Conservation (phyloP, 2,329 filamentous ascomycete genomes). For the Neonectria hederae region DNA sequence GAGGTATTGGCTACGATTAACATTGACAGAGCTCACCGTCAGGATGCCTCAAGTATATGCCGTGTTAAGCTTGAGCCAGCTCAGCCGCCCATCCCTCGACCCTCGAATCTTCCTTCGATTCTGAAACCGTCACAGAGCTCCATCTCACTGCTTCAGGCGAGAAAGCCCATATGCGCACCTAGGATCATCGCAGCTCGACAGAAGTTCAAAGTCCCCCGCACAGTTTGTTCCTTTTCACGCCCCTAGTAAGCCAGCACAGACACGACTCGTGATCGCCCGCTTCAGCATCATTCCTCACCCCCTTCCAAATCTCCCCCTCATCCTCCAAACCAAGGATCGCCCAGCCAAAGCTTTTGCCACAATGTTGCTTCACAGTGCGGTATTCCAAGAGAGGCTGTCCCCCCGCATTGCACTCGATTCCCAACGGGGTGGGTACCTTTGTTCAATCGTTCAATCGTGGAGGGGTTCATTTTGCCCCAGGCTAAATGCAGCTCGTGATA, state of each 20-base stretch:
- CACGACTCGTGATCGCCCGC: neutral
- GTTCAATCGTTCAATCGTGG: neutral
- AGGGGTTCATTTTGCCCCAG: neutral
- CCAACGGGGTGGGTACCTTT: neutral
- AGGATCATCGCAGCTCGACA: slow-evolving; percentile 1
- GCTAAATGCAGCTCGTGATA: neutral
- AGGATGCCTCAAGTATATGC: neutral
- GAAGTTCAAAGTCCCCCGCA: neutral
- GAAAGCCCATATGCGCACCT: neutral
- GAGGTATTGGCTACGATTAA: neutral
- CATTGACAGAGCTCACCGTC: neutral
- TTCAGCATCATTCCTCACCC: neutral
- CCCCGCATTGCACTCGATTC: neutral
- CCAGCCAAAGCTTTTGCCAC: neutral
- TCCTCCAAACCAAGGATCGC: neutral
- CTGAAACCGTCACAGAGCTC: too few species aligned
- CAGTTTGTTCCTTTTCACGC: neutral
- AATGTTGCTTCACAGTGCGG: neutral
- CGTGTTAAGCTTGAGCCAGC: neutral
- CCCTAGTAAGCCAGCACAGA: neutral
- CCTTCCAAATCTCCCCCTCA: neutral
- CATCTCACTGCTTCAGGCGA: neutral
- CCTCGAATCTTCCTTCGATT: too few species aligned
- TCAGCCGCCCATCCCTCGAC: too few species aligned
- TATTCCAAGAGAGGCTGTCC: neutral